Evolutionary conservation across 1,139 yeast genomes (phyloP), one percentile per base, ranked within the genome.

Genomic region (Suhomyces chickasaworum): DNA sequence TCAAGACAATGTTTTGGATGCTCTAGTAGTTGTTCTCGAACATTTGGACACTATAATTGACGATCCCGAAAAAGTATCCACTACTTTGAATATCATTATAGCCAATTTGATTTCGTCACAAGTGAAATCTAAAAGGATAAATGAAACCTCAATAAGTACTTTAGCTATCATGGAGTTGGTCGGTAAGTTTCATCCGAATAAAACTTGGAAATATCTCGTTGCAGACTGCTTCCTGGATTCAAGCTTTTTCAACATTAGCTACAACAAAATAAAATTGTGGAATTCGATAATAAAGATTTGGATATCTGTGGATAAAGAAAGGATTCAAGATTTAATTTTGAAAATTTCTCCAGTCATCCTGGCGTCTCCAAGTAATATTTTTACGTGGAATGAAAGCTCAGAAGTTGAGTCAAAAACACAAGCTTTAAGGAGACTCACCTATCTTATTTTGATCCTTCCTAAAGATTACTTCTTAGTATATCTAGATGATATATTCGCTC

Each of bases 361-460:
- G 41, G 66, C 83, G 1, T 69, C 84, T 5, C 71, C 84, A 0
- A 73, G 83, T 12, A 80, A 81, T 9, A 70, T 86, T 22, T 87
- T 88, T 63, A 82, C 79, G 36, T 87, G 95, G 91, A 83, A 83
- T 52, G 96, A 89, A 51, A 62, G 59, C 51, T 81, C 86, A 15
- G 93, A 86, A 53, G 69, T 82, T 27, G 79, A 77, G 23, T 69
- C 66, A 45, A 77, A 79, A 43, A 68, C 76, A 4, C 63, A 69
- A 49, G 73, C 79, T 29, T 58, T 89, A 37, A 79, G 77, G 47
- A 73, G 91, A 44, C 70, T 89, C 1, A 69, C 87, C 0, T 88
- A 81, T 54, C 60, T 91, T 47, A 57, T 89, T 7, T 57, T 86
- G 53, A 71, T 85, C 12, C 81, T 83, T 45, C 84, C 86, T 0